phyloP scores from a whole-genome alignment of 768 basidiomycete species.

The Auricularia sp. region DNA sequence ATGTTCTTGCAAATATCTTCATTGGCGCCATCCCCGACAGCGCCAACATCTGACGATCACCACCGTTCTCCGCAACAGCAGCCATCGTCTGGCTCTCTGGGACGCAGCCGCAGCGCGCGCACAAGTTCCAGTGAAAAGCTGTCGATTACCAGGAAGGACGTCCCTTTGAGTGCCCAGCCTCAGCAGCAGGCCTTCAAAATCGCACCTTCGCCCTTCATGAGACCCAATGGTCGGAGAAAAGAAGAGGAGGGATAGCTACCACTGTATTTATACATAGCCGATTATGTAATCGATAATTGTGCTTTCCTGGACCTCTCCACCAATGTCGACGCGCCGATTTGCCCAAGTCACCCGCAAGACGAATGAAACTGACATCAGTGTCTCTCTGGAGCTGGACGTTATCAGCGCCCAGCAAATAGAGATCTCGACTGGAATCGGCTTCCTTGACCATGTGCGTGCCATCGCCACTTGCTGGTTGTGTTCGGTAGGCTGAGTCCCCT shows the following conservation, averaged over 20 bases:
- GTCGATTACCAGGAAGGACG: background rate
- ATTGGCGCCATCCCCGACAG: conserved; percentile 49
- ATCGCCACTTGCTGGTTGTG: background rate
- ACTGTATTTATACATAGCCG: background rate
- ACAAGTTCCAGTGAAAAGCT: background rate
- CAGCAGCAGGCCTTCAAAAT: background rate
- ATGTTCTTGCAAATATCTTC: conserved; percentile 81
- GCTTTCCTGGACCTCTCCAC: background rate
- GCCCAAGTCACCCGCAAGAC: conserved; percentile 76
- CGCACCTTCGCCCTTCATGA: background rate
- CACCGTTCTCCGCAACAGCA: background rate
- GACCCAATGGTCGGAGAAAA: background rate
- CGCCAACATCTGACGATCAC: conserved; percentile 32
- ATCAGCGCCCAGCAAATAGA: conserved; percentile 62
- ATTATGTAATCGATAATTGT: background rate
- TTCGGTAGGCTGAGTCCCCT: background rate
- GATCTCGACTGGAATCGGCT: conserved; percentile 93
- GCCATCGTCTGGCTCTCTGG: background rate
- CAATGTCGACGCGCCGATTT: background rate
- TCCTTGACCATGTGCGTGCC: conserved; percentile 80
- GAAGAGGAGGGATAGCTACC: background rate
- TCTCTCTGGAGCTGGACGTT: conserved; percentile 73
- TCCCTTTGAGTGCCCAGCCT: background rate
- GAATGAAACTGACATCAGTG: conserved; percentile 83
- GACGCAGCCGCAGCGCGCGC: background rate